Evolutionary conservation across 2,329 filamentous ascomycete species (phyloP), one percentile per base, ranked within the genome.

Genomic region (Dryadomyces quercus-mongolicae): DNA sequence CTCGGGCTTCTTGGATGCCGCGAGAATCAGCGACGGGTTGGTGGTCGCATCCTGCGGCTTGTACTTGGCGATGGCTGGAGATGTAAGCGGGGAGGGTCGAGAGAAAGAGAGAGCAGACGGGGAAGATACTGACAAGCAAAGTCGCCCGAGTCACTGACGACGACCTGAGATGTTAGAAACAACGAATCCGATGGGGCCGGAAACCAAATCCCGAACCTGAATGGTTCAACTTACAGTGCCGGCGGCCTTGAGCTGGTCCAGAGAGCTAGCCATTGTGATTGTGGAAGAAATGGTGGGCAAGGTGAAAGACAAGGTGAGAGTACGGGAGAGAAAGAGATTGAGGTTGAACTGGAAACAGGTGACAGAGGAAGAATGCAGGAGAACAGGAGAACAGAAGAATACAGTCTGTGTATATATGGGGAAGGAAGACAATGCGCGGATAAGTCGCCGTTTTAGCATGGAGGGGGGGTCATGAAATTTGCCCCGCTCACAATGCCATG

Each of bases 41-140:
- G 93, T 98, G 72, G 93, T 98, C 68, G 93, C 93, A 88, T 98
- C 93, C 81, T 98, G 91, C 62, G 93, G 93, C 84, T 95, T 95
- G 85, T 98, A 98, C 80, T 97, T 96, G 79, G 80, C 91, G 72
- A 98, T 98, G 73, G 91, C 91, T 83, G 75, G 5, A 16, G 18
- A 25, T 44, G 45, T 51, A 18, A 51, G 22, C 13, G 34, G 38
- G 22, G 3, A n/a, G n/a, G n/a, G n/a, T n/a, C n/a, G n/a, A n/a
- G 34, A 22, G 13, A 15, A 15, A 8, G 31, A 15, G 9, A 20
- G 12, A 3, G 13, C n/a, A 51, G 38, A n/a, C 31, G 31, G 6
- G 55, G 51, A 57, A 48, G 55, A 57, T 58, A 83, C 84, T 76
- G 72, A 88, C 84, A 85, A 67, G 80, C 82, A 73, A 88, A 88